A percentile compares a stretch with the other conserved stretches of the same genome.
These are phyloP conservation scores for Annulohypoxylon bovei DNA, from an alignment of 495 filamentous ascomycete species.

Conservation along the genomic window DNA sequence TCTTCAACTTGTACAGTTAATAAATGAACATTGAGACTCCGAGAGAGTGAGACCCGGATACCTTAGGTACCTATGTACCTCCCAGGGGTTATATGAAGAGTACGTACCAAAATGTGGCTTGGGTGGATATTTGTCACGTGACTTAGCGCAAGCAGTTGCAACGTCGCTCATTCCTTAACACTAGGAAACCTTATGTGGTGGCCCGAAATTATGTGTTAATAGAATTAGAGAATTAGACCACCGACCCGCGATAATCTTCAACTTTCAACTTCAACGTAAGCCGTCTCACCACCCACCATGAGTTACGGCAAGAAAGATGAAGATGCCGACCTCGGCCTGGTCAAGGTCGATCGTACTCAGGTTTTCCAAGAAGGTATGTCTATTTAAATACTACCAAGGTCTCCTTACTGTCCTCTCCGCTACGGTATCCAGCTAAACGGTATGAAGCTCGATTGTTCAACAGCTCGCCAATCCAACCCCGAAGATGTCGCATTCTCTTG, in stretches of 20 bases:
- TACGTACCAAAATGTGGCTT: constrained; percentile 24
- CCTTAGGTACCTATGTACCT: not conserved
- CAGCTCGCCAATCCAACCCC: constrained; percentile 91
- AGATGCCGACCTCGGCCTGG: constrained; percentile 89
- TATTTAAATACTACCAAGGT: constrained; percentile 24
- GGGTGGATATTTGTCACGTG: constrained; percentile 29
- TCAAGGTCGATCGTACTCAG: constrained; percentile 96
- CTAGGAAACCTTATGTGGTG: constrained; percentile 33
- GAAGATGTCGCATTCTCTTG: constrained; percentile 92
- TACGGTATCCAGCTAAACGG: constrained; percentile 29
- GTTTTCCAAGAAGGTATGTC: constrained; percentile 97
- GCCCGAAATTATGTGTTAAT: constrained; percentile 42
- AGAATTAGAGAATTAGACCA: constrained; percentile 24
- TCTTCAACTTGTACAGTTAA: not conserved
- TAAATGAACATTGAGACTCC: not conserved
- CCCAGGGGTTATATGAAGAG: not conserved
- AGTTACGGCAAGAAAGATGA: constrained; percentile 99
- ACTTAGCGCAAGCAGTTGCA: constrained; percentile 38
- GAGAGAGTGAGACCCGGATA: not conserved
- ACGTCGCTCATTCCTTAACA: constrained; percentile 44
- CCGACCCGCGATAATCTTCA: constrained; percentile 42
- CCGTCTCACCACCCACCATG: constrained; percentile 67
- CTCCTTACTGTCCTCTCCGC: constrained; percentile 3
- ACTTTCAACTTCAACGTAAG: constrained; percentile 36
- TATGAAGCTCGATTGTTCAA: constrained; percentile 93